These are phyloP conservation scores for Mortierella sp. DNA, from an alignment of 371 early-diverging fungal species.

Conservation along the genomic window DNA sequence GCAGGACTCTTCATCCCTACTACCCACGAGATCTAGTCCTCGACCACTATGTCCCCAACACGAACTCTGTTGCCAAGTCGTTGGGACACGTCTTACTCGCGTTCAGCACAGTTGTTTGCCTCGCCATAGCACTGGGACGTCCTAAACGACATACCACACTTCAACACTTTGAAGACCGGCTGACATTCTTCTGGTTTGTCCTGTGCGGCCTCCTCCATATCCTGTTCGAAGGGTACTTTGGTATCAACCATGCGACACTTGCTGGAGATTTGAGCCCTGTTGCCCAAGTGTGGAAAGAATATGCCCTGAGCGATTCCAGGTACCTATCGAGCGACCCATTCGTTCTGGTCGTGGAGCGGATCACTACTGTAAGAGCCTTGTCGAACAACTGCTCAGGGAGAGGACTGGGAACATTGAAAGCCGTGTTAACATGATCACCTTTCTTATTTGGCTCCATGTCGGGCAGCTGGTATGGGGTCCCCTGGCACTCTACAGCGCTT, in stretches of 20 bases:
- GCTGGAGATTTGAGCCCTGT: constrained; percentile 70
- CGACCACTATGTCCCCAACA: constrained; percentile 62
- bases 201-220: constrained; percentile 78
- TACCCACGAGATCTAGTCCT: constrained; percentile 60
- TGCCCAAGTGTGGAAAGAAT: constrained; percentile 92
- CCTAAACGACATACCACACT: constrained; percentile 23
- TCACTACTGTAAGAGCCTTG: constrained; percentile 75
- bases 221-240: constrained; percentile 88
- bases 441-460: constrained; percentile 2
- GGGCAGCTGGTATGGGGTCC: constrained; percentile 77
- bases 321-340: constrained; percentile 82
- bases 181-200: constrained; percentile 81
- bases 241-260: constrained; percentile 65
- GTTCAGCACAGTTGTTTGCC: constrained; percentile 23
- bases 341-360: constrained; percentile 78
- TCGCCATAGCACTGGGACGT: constrained; percentile 24
- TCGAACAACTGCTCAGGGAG: not conserved
- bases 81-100: constrained; percentile 46
- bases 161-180: not conserved
- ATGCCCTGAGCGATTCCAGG: constrained; percentile 86
- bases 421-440: too few relatives aligned
- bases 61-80: constrained; percentile 42
- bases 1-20: constrained; percentile 60
- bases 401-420: too few relatives aligned
- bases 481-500: constrained; percentile 71